Evolutionary conservation across 2,329 filamentous ascomycete genomes (phyloP), one percentile per base, ranked within the genome.

Genomic region (Talaromyces sp.): DNA sequence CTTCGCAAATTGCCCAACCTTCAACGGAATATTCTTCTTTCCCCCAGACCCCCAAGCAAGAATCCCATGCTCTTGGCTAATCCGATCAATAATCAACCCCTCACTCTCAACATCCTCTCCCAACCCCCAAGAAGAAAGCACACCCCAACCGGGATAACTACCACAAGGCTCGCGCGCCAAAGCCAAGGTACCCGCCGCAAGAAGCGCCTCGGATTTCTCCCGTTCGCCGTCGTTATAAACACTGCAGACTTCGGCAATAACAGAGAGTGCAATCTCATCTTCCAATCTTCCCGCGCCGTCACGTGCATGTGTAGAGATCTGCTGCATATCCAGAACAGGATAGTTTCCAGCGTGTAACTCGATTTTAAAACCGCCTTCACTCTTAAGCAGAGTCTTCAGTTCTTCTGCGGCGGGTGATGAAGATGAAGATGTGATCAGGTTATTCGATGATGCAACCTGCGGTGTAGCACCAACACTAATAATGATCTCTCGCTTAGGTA

Each of bases 331-430:
- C 8, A 93, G 80, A 3, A 86, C 78, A 0, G 89, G 84, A 66
- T 92, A 93, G 2, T 90, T 87, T 27, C 88, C 89, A 0, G 89
- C 88, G 67, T 92, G 89, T 2, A 91, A 76, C 67, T 91, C 89
- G 22, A 91, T 77, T 3, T 65, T 70, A 45, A 80, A 4, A 27
- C 9, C 9, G 4, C 76, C 32, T 72, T 74, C 4, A 68, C 64
- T 14, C 3, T 19, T 20, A 10, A 65, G 47, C 64, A 74, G 54
- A 77, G 70, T 29, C 39, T 48, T 61, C 39, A 68, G 37, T 9
- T 54, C 49, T 13, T 39, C 19, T 0, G 59, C 54, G 9, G 65
- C 10, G 61, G 64, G 17, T 16, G 43, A 22, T 85, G 71, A 22
- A 76, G 35, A 41, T 14, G 47, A 22, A 16, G 19, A 16, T 14